Evolutionary conservation across 768 basidiomycete species (phyloP).

Genomic region (Termitomyces titanicus): DNA sequence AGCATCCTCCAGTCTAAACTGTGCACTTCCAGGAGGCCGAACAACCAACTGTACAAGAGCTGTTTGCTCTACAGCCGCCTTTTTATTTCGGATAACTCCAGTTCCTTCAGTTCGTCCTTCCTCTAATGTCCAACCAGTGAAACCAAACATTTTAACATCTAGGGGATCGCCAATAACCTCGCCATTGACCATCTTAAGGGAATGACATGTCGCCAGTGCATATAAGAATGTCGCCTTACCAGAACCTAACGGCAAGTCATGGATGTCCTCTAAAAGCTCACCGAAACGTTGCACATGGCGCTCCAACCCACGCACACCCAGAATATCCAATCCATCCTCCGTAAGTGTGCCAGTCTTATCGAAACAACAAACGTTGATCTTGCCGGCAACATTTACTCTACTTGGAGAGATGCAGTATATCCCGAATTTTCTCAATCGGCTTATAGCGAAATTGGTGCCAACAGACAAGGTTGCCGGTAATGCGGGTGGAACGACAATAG

Average conservation of each 20-base stretch:
- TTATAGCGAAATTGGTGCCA: conserved; percentile 93
- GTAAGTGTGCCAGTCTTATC: conserved; percentile 99
- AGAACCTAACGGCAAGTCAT: conserved; percentile 71
- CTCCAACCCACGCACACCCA: conserved; percentile 87
- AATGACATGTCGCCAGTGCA: conserved; percentile 95
- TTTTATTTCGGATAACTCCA: conserved; percentile 64
- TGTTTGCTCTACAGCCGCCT: conserved; percentile 64
- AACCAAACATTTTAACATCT: conserved; percentile 97
- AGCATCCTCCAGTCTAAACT: conserved; percentile 92
- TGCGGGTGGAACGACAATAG: conserved; percentile 96
- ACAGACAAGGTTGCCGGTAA: conserved; percentile 96
- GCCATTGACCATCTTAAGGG: conserved; percentile 85
- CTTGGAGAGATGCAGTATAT: conserved; percentile 98
- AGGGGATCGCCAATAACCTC: conserved; percentile 93
- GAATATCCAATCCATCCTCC: conserved; percentile 95
- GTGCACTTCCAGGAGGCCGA: conserved; percentile 88
- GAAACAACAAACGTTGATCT: conserved; percentile 96
- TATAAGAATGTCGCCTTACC: conserved; percentile 86
- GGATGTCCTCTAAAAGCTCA: conserved; percentile 82
- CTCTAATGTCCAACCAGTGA: conserved; percentile 94
- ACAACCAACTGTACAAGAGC: conserved; percentile 96
- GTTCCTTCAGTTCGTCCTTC: conserved; percentile 78
- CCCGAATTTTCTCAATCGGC: conserved; percentile 78
- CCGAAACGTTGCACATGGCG: conserved; percentile 77
- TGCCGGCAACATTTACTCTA: conserved; percentile 92